Evolutionary conservation across 805 yeast species (phyloP).

Genomic region (Pichia manshurica): DNA sequence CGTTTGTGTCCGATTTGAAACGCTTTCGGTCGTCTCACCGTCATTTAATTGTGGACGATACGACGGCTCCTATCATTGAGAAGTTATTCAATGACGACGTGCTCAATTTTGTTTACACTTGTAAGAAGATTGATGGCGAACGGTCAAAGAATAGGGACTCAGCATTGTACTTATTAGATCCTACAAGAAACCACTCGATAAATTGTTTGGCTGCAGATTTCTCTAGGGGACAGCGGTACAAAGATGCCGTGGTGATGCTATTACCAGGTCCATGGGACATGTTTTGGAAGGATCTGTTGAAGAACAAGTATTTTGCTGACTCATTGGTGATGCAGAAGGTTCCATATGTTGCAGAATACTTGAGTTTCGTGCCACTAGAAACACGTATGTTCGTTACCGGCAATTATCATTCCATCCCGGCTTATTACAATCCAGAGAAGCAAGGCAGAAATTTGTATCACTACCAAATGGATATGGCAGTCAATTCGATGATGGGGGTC

Average conservation of each 20-base stretch:
- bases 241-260: slow-evolving; percentile 60
- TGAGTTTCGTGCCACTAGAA: slow-evolving; percentile 63
- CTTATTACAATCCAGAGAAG: slow-evolving; percentile 58
- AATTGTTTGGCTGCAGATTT: slow-evolving; percentile 78
- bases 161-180: slow-evolving; percentile 76
- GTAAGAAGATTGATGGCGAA: slow-evolving; percentile 26
- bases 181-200: slow-evolving; percentile 52
- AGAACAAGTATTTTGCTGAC: slow-evolving; percentile 9
- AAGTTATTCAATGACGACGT: slow-evolving; percentile 25
- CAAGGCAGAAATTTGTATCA: slow-evolving; percentile 58
- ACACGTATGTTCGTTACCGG: slow-evolving; percentile 66
- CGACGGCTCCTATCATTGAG: slow-evolving; percentile 24
- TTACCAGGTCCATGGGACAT: slow-evolving; percentile 47
- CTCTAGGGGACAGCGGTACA: slow-evolving; percentile 62
- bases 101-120: slow-evolving; percentile 28
- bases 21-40: slow-evolving; percentile 20
- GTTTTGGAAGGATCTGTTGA: slow-evolving; percentile 20
- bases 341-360: slow-evolving; percentile 29
- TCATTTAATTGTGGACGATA: slow-evolving; percentile 28
- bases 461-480: slow-evolving; percentile 51
- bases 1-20: slow-evolving; percentile 15
- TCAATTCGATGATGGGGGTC: slow-evolving; percentile 59
- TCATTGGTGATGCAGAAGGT: not conserved
- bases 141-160: slow-evolving; percentile 37
- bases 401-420: slow-evolving; percentile 54